Base-by-base conservation (phyloP, 495 filamentous ascomycete species). In the Aspergillus indologenus region DNA sequence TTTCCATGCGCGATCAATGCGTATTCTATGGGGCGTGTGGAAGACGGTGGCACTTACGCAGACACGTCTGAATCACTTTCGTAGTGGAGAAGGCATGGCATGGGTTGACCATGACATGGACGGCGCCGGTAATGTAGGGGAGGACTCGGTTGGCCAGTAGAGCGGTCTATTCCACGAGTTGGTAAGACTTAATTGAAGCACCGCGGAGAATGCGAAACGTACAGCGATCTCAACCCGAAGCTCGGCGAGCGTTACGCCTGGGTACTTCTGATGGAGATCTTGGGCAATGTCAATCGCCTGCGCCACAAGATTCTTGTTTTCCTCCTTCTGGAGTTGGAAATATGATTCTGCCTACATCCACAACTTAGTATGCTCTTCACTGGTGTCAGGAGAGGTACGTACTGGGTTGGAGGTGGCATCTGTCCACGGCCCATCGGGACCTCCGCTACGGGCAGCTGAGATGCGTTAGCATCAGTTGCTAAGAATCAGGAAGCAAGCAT, bases 21-120 rank as follows among this genome's bases (percentile, higher is more conserved):
- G 34, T 11, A 2, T 40, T n/a, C n/a, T n/a, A n/a, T n/a, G n/a
- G n/a, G n/a, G n/a, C n/a, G n/a, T n/a, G n/a, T n/a, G n/a, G n/a
- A n/a, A n/a, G 12, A 15, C 5, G 5, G 34, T 4, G 34, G 2
- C 7, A 40, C 34, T 40, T 40, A 40, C 34, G 34, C 34, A 11
- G 34, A 15, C 34, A 7, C 12, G 34, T 40, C 34, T 40, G 34
- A 11, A 40, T 40, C 12, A 21, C 45, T 42, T 34, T 40, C 6
- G 34, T 40, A 11, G 34, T 57, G 9, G 49, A 59, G 20, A 53
- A 59, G 1, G 57, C 20, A 45, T 46, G 45, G 8, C 26, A 26
- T 1, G 57, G 57, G 31, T 59, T 59, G 1, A 19, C 48, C 57
- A 59, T 59, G 12, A 59, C 48, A 40, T 59, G 49, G 29, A 59